A percentile compares a stretch with the other conserved stretches of the same genome.
Conservation (phyloP, 2,329 filamentous ascomycete species). For the Aspergillus sp. region DNA sequence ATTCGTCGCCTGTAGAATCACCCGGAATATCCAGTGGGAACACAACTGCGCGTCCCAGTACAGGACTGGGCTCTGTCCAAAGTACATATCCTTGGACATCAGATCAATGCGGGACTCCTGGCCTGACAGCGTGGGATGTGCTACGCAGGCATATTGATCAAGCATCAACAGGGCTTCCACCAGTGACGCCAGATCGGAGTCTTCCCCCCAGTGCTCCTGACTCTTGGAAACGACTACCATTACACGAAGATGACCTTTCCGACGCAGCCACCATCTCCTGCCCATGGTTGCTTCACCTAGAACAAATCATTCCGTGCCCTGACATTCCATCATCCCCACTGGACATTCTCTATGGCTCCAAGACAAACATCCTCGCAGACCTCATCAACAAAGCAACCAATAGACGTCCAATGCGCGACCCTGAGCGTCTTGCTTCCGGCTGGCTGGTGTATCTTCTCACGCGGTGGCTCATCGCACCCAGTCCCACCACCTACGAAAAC, state of each 20-base stretch:
- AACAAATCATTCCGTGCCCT: not conserved
- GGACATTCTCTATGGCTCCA: constrained; percentile 7
- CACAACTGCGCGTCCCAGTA: no score
- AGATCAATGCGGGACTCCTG: no score
- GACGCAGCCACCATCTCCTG: not conserved
- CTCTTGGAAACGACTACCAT: no score
- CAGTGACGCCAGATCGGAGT: no score
- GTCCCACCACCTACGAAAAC: not conserved
- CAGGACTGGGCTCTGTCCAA: no score
- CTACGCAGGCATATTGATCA: no score
- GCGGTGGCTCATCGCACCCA: constrained; percentile 2
- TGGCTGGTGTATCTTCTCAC: constrained; percentile 5
- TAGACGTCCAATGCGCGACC: not conserved
- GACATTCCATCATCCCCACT: not conserved
- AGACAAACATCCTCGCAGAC: constrained; percentile 7
- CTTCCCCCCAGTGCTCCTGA: no score
- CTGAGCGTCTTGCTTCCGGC: constrained; percentile 7
- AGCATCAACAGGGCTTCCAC: no score
- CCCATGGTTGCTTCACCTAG: not conserved
- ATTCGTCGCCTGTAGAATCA: not conserved
- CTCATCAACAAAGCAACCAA: constrained; percentile 4
- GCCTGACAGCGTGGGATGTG: no score
- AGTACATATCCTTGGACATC: no score
- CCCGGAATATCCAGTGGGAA: no score
- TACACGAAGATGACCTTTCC: not conserved